These are phyloP conservation scores for Meira miltonrushii DNA, from an alignment of 1,284 basidiomycete genomes.

Conservation along the genomic window DNA sequence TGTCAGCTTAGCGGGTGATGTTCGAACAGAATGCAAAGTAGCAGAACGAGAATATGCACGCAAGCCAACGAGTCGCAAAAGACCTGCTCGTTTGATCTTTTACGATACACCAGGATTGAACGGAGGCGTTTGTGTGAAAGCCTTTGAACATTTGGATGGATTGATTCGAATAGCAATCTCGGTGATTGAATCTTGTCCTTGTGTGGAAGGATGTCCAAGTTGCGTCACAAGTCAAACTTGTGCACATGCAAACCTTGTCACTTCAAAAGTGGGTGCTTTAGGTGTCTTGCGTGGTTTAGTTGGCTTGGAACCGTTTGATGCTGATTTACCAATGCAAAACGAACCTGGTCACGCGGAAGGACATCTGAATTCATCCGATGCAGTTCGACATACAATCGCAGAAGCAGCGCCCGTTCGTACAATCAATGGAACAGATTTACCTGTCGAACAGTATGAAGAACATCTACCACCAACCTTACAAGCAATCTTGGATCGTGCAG, in stretches of 20 bases:
- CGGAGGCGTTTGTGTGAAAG: constrained; percentile 69
- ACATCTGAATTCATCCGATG: constrained; percentile 19
- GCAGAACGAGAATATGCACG: constrained; percentile 69
- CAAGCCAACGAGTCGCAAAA: constrained; percentile 62
- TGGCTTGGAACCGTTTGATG: constrained; percentile 39
- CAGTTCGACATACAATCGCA: constrained; percentile 21
- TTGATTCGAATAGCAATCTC: constrained; percentile 65
- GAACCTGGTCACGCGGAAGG: constrained; percentile 29
- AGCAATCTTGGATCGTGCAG: constrained; percentile 1
- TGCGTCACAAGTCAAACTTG: constrained; percentile 59
- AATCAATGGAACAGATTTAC: constrained; percentile 19
- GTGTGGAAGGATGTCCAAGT: constrained; percentile 66
- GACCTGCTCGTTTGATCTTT: constrained; percentile 78
- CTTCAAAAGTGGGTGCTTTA: constrained; percentile 44
- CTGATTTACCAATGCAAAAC: constrained; percentile 32
- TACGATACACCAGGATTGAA: constrained; percentile 70
- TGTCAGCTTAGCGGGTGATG: constrained; percentile 61
- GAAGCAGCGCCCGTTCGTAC: constrained; percentile 28
- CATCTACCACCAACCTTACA: constrained; percentile 25
- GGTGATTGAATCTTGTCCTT: constrained; percentile 65
- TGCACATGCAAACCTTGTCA: constrained; percentile 38
- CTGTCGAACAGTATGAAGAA: constrained; percentile 30
- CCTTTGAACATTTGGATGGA: constrained; percentile 71
- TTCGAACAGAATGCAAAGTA: constrained; percentile 78
- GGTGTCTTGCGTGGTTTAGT: constrained; percentile 46